Evolutionary conservation across 768 basidiomycete genomes (phyloP).

Genomic region (Termitomyces sp.): DNA sequence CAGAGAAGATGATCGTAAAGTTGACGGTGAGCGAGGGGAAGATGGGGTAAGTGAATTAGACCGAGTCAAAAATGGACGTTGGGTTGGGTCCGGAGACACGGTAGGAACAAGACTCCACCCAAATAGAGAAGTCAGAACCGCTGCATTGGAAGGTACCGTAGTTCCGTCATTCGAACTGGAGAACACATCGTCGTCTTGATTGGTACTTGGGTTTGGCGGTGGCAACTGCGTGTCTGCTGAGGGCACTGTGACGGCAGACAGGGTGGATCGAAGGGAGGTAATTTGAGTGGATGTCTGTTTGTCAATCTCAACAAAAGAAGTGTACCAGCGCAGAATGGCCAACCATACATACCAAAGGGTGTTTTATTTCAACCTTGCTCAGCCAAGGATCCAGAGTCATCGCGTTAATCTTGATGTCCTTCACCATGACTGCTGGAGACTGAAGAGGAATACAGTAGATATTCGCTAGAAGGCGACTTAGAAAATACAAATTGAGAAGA

Average conservation of each 20-base stretch:
- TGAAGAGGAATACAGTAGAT: constrained; percentile 74
- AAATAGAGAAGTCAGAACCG: constrained; percentile 41
- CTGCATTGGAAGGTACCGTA: constrained; percentile 29
- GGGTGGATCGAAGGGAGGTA: constrained; percentile 40
- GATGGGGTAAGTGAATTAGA: constrained; percentile 24
- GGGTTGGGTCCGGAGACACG: constrained; percentile 21
- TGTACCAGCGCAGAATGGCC: not conserved
- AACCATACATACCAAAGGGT: constrained; percentile 59
- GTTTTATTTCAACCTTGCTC: constrained; percentile 52
- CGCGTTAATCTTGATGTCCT: constrained; percentile 54
- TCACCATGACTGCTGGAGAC: constrained; percentile 56
- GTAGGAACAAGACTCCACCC: constrained; percentile 44
- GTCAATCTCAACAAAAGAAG: not conserved
- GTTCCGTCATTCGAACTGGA: constrained; percentile 8
- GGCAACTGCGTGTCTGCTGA: constrained; percentile 13
- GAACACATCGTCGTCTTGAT: constrained; percentile 10
- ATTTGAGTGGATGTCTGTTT: constrained; percentile 54
- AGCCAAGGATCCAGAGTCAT: constrained; percentile 45
- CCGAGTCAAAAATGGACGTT: constrained; percentile 25
- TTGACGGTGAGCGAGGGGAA: constrained; percentile 27
- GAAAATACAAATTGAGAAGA: not conserved
- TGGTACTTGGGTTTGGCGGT: not conserved
- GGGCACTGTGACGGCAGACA: constrained; percentile 23
- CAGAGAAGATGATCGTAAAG: constrained; percentile 31
- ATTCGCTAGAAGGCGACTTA: constrained; percentile 34